Evolutionary conservation across 169 alveolate species (phyloP), one percentile per base, ranked within the genome.

Genomic region (Perkinsus olseni): DNA sequence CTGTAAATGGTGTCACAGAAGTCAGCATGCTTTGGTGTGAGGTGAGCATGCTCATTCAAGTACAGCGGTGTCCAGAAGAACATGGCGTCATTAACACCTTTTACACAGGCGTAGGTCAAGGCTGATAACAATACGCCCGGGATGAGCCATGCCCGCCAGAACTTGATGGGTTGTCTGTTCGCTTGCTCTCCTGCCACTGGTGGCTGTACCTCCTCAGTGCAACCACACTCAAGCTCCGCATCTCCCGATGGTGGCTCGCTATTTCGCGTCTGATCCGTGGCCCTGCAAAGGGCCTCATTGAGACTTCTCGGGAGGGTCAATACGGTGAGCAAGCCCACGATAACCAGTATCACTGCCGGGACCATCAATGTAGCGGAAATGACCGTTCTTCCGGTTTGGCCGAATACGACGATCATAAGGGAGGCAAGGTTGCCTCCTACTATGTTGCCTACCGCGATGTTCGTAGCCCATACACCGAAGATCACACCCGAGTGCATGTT

Each of bases 1-100:
- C 91, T 94, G 50, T 93, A 93, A 11, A 93, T 36, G 38, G 92
- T 91, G 17, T 62, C 82, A 4, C 1, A 62, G 4, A 62, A 24
- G 82, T 62, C 17, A 24, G 82, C 82, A 0, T 62, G 13, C 34
- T 62, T 24, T 6, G 82, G 82, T 6, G 82, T 0, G 1, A 62
- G 13, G 17, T 62, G 36, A 21, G 82, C 82, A 62, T 62, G 82
- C 17, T 62, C 82, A 24, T 62, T 13, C 37, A 62, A 28, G 82
- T 62, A 62, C 1, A 62, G 82, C 1, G 82, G 82, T 62, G 17
- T 0, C 82, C 82, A 62, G 34, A 62, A 62, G 82, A 62, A 62
- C 82, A 62, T 62, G 31, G 82, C 82, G 34, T 62, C 1, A 24
- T 40, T 40, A 6, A 40, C 50, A 40, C 50, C 50, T 11, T 40